Percentiles rank a stretch among this genome's conserved stretches.
phyloP scores from a whole-genome alignment of 2,329 filamentous ascomycete genomes.

The Colletotrichum agaves region DNA sequence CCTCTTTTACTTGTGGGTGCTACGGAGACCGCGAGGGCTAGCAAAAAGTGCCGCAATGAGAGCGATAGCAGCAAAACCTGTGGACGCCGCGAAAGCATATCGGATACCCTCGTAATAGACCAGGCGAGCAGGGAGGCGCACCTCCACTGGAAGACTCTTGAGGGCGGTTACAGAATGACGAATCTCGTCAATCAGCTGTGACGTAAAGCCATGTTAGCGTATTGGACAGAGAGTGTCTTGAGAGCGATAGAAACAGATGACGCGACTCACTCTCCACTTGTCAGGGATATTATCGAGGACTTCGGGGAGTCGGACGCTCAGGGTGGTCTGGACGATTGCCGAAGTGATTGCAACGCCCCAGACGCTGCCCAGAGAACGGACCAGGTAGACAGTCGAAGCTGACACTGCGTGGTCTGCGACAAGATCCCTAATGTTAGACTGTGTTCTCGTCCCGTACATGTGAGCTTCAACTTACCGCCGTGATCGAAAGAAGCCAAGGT shows the following conservation, averaged over 20 bases:
- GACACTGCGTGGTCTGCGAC: slow-evolving; percentile 69
- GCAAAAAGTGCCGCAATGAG: slow-evolving; percentile 46
- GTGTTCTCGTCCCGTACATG: background rate
- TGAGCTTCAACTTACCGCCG: slow-evolving; percentile 55
- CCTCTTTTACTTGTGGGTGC: slow-evolving; percentile 41
- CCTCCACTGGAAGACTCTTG: slow-evolving; percentile 62
- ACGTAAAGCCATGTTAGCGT: slow-evolving; percentile 30
- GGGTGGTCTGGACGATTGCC: slow-evolving; percentile 70
- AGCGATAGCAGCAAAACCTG: slow-evolving; percentile 60
- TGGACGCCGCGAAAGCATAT: slow-evolving; percentile 66
- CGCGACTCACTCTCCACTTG: slow-evolving; percentile 63
- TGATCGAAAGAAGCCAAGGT: slow-evolving; percentile 72
- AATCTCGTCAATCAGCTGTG: slow-evolving; percentile 69
- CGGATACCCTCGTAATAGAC: slow-evolving; percentile 70
- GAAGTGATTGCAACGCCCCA: slow-evolving; percentile 73
- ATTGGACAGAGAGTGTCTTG: background rate
- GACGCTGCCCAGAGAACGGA: slow-evolving; percentile 71
- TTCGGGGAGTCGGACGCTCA: slow-evolving; percentile 63
- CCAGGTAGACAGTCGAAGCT: slow-evolving; percentile 71
- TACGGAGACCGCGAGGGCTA: slow-evolving; percentile 45
- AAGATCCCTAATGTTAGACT: background rate
- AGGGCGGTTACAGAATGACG: slow-evolving; percentile 69
- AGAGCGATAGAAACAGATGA: background rate
- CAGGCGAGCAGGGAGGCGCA: slow-evolving; percentile 65
- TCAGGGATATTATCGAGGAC: slow-evolving; percentile 65